phyloP scores from a whole-genome alignment of 164 flowering plant genomes.

The Magnolia sinica region DNA sequence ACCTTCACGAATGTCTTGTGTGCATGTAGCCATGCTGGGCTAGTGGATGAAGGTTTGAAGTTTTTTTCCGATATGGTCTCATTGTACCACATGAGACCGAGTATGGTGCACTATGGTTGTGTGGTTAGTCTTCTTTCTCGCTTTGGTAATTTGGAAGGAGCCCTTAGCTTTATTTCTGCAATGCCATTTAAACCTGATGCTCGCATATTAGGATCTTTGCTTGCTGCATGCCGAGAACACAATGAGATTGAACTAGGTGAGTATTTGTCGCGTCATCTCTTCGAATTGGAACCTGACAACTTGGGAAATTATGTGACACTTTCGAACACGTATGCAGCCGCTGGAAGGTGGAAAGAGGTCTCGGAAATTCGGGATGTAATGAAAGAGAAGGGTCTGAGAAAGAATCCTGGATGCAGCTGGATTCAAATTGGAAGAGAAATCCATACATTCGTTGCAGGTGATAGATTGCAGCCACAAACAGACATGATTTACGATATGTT shows the following conservation, averaged over 20 bases:
- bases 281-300: conserved; percentile 48
- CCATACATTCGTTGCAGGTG: conserved; percentile 52
- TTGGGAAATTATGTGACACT: conserved; percentile 57
- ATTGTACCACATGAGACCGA: conserved; percentile 33
- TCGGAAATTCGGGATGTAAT: conserved; percentile 37
- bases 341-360: conserved; percentile 49
- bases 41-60: conserved; percentile 47
- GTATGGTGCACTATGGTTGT: conserved; percentile 59
- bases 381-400: conserved; percentile 47
- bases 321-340: conserved; percentile 50
- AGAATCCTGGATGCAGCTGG: conserved; percentile 61
- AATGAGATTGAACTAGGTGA: conserved; percentile 39
- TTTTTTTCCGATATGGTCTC: conserved; percentile 41
- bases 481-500: conserved; percentile 30
- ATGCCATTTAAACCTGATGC: conserved; percentile 56
- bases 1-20: conserved; percentile 52
- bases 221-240: conserved; percentile 42
- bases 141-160: conserved; percentile 41
- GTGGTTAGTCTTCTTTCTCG: conserved; percentile 51
- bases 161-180: conserved; percentile 28
- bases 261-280: conserved; percentile 29
- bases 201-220: conserved; percentile 43
- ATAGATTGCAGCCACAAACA: conserved; percentile 39
- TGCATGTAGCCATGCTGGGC: conserved; percentile 59
- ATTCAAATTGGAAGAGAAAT: conserved; percentile 48